These are phyloP conservation scores for Pseudonectria foliicola DNA, from an alignment of 2,329 filamentous ascomycete genomes.

Conservation along the genomic window DNA sequence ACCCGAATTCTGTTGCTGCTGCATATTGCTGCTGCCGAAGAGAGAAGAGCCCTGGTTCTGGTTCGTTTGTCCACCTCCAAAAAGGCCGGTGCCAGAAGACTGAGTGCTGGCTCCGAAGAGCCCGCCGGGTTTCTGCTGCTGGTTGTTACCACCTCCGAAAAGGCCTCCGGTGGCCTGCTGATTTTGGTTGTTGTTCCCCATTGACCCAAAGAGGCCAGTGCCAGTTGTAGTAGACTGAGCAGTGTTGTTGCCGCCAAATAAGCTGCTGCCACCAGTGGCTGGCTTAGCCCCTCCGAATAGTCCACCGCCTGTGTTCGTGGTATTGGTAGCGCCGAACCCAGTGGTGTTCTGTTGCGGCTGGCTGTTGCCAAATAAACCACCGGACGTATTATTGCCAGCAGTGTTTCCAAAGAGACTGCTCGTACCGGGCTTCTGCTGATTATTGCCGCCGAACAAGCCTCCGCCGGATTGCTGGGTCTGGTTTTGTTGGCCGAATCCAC, in stretches of 20 bases:
- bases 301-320: conserved; percentile 23
- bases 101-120: conserved; percentile 46
- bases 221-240: conserved; percentile 29
- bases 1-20: conserved; percentile 39
- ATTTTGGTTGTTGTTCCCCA: conserved; percentile 28
- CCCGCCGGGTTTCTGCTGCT: conserved; percentile 33
- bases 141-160: conserved; percentile 38
- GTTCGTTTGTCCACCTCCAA: conserved; percentile 42
- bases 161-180: conserved; percentile 37
- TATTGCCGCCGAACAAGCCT: conserved; percentile 38
- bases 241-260: conserved; percentile 35
- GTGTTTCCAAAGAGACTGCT: conserved; percentile 24
- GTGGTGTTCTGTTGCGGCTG: conserved; percentile 32
- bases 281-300: conserved; percentile 34
- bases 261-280: conserved; percentile 30
- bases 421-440: conserved; percentile 32
- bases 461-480: conserved; percentile 26
- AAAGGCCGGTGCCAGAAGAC: conserved; percentile 42
- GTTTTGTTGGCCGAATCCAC: conserved; percentile 31
- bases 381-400: conserved; percentile 9
- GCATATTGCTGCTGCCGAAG: conserved; percentile 40
- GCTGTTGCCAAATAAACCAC: conserved; percentile 38
- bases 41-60: conserved; percentile 37
- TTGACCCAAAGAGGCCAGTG: conserved; percentile 38
- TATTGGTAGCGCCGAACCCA: conserved; percentile 30